Percentiles rank a stretch among this genome's conserved stretches.
phyloP scores from a whole-genome alignment of 2,329 filamentous ascomycete species.

The Immersiporthe knoxdaviesiana region DNA sequence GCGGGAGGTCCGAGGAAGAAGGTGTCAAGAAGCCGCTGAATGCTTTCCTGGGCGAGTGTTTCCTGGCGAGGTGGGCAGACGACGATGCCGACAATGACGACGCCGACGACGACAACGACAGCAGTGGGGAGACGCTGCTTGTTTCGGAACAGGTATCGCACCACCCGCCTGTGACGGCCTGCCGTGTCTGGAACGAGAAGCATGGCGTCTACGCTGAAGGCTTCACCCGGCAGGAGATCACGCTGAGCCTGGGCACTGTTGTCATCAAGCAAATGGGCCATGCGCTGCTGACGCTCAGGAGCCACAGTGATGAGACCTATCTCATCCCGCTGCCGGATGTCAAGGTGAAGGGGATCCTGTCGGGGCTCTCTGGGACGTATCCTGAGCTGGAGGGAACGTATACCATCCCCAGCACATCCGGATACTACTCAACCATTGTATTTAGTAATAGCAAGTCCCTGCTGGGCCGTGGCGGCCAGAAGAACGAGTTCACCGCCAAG shows the following conservation, averaged over 20 bases:
- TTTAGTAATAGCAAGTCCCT: constrained; percentile 33
- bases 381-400: constrained; percentile 35
- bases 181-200: constrained; percentile 33
- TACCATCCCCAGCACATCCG: constrained; percentile 36
- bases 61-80: constrained; percentile 41
- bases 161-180: constrained; percentile 38
- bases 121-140: constrained; percentile 31
- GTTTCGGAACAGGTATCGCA: constrained; percentile 38
- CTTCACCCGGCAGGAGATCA: constrained; percentile 36
- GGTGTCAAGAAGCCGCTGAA: constrained; percentile 56
- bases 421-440: constrained; percentile 34
- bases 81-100: constrained; percentile 34
- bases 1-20: constrained; percentile 29
- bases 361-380: constrained; percentile 30
- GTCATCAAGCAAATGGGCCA: constrained; percentile 35
- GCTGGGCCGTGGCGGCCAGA: constrained; percentile 29
- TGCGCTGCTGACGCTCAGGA: constrained; percentile 37
- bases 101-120: neutral
- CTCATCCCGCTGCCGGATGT: constrained; percentile 36
- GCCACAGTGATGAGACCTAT: constrained; percentile 38
- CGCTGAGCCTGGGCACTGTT: constrained; percentile 32
- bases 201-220: constrained; percentile 35
- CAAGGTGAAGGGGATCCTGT: constrained; percentile 33
- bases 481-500: constrained; percentile 35
- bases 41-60: constrained; percentile 53